phyloP scores from a whole-genome alignment of 2,329 filamentous ascomycete genomes.

The Talaromyces sp. region DNA sequence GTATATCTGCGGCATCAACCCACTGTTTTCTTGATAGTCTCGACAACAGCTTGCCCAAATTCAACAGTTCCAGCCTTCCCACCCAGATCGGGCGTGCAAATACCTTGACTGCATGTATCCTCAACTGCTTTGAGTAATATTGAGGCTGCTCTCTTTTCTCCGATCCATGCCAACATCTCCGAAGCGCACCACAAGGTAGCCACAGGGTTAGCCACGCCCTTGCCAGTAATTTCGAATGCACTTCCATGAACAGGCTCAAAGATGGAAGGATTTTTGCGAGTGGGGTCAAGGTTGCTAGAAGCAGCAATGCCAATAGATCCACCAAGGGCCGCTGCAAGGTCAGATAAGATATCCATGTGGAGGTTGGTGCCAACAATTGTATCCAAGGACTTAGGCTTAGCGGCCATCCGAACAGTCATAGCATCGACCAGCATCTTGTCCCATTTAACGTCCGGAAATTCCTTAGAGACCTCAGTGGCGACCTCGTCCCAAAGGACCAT shows the following conservation, averaged over 20 bases:
- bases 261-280: slow-evolving; percentile 51
- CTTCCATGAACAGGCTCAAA: slow-evolving; percentile 58
- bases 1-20: background rate
- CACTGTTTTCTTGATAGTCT: background rate
- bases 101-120: slow-evolving; percentile 49
- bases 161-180: slow-evolving; percentile 59
- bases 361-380: slow-evolving; percentile 64
- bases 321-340: slow-evolving; percentile 20
- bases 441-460: slow-evolving; percentile 59
- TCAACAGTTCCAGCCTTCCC: slow-evolving; percentile 51
- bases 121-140: slow-evolving; percentile 56
- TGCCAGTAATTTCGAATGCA: slow-evolving; percentile 57
- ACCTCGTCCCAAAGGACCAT: slow-evolving; percentile 69
- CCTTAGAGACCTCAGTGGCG: slow-evolving; percentile 51
- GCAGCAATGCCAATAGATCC: slow-evolving; percentile 63
- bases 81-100: slow-evolving; percentile 55
- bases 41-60: slow-evolving; percentile 51
- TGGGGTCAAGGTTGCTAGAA: slow-evolving; percentile 61
- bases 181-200: slow-evolving; percentile 64
- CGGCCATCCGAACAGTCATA: slow-evolving; percentile 63
- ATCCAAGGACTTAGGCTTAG: slow-evolving; percentile 58
- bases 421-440: slow-evolving; percentile 68
- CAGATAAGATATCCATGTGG: slow-evolving; percentile 55
- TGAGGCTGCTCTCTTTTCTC: slow-evolving; percentile 52
- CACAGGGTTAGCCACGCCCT: slow-evolving; percentile 57